These are phyloP conservation scores for Murraya koenigii DNA, from an alignment of 345 rosid genomes.

Conservation along the genomic window DNA sequence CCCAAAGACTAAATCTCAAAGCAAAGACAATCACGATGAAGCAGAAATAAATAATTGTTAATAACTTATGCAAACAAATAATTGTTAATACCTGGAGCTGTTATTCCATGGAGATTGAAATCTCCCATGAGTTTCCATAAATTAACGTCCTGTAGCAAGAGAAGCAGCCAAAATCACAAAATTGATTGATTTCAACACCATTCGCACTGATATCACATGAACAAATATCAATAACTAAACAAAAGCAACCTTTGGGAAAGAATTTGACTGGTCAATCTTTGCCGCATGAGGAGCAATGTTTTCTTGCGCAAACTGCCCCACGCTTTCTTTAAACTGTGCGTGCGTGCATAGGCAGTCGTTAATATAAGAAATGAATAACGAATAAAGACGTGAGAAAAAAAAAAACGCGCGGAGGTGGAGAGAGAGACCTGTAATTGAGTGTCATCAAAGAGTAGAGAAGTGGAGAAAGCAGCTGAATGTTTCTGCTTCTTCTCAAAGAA, in stretches of 20 bases:
- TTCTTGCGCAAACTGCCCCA: slow-evolving; percentile 75
- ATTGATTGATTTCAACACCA: no score
- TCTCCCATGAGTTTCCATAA: slow-evolving; percentile 97
- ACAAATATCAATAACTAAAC: no score
- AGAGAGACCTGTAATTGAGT: slow-evolving; percentile 78
- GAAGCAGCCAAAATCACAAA: neutral
- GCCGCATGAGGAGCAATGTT: slow-evolving; percentile 75
- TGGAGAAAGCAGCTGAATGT: slow-evolving; percentile 48
- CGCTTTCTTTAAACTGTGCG: slow-evolving; percentile 97
- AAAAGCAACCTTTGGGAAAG: slow-evolving; percentile 71
- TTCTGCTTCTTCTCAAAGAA: slow-evolving; percentile 24
- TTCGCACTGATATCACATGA: no score
- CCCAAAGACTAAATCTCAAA: neutral
- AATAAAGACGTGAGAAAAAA: neutral
- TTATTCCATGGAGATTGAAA: slow-evolving; percentile 91
- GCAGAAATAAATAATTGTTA: neutral
- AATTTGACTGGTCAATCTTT: slow-evolving; percentile 65
- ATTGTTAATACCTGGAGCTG: slow-evolving; percentile 96
- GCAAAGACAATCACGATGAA: neutral
- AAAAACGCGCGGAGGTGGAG: neutral
- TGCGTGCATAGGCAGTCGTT: neutral
- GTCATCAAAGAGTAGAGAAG: slow-evolving; percentile 87
- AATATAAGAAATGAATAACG: neutral
- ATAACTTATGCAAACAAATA: no score
- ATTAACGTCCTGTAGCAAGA: slow-evolving; percentile 57